phyloP scores from a whole-genome alignment of 2,329 filamentous ascomycete species.

The Cladosporium sp. region DNA sequence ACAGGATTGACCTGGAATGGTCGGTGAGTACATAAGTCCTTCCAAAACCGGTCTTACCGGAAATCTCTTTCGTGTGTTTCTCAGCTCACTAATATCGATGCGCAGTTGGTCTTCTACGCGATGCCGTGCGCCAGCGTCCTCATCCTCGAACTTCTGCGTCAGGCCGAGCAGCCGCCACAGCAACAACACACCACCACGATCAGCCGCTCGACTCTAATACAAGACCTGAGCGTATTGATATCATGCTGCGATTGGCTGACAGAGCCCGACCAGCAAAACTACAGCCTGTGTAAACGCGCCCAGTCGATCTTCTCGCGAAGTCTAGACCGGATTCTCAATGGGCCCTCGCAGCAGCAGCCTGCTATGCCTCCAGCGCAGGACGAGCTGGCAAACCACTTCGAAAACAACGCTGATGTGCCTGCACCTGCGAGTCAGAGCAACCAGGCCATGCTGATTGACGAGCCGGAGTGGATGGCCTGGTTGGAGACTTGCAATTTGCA shows the following conservation, averaged over 20 bases:
- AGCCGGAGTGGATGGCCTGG: slow-evolving; percentile 22
- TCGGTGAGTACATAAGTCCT: background rate
- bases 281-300: slow-evolving; percentile 21
- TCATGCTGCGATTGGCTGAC: slow-evolving; percentile 23
- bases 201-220: slow-evolving; percentile 18
- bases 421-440: background rate
- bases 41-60: too few relatives aligned
- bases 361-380: background rate
- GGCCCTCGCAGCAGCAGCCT: background rate
- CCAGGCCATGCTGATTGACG: background rate
- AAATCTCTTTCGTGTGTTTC: too few relatives aligned
- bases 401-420: background rate
- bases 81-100: too few relatives aligned
- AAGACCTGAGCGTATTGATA: slow-evolving; percentile 21
- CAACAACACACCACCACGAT: background rate
- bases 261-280: slow-evolving; percentile 16
- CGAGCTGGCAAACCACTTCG: background rate
- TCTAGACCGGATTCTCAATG: slow-evolving; percentile 21
- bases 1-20: slow-evolving; percentile 1
- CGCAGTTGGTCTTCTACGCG: slow-evolving; percentile 18
- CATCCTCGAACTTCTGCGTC: slow-evolving; percentile 22
- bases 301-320: slow-evolving; percentile 22
- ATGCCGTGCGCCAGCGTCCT: slow-evolving; percentile 24
- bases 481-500: slow-evolving; percentile 19
- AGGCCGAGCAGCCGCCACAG: slow-evolving; percentile 1